Conservation (phyloP, 495 filamentous ascomycete genomes). For the Podospora anserina region DNA sequence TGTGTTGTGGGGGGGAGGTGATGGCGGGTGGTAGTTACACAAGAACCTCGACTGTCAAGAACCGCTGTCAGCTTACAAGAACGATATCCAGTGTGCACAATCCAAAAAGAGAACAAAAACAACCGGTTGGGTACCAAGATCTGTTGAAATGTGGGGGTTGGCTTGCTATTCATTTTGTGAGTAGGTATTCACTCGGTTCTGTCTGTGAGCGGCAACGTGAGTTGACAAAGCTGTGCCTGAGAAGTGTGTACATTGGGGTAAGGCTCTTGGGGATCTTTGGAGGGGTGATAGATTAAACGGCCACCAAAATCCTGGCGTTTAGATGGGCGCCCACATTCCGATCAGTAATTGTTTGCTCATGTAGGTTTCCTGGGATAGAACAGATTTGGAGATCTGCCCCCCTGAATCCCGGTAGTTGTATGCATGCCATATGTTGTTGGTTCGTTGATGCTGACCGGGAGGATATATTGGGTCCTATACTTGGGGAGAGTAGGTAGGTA, state of each 20-base stretch:
- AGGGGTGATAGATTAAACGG: not conserved
- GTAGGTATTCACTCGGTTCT: not conserved
- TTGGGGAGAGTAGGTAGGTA: no score
- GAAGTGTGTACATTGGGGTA: not conserved
- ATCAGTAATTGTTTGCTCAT: not conserved
- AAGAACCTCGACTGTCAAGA: not conserved
- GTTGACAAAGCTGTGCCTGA: not conserved
- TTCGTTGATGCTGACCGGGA: no score
- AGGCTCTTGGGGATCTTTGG: not conserved
- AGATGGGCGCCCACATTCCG: not conserved
- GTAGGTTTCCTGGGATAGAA: not conserved
- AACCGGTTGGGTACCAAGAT: not conserved
- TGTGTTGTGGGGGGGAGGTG: not conserved
- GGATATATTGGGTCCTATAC: no score
- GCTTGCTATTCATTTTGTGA: no score
- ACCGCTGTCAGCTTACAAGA: not conserved
- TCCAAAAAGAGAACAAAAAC: not conserved
- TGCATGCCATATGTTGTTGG: no score
- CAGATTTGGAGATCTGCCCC: no score
- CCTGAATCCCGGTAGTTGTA: no score
- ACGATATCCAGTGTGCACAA: not conserved
- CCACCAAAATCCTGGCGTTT: not conserved
- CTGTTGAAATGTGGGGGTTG: not conserved
- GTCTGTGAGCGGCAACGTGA: not conserved
- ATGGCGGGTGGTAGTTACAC: not conserved